phyloP scores from a whole-genome alignment of 176 grass and related monocot species.

The bread wheat (Triticum aestivum) region DNA sequence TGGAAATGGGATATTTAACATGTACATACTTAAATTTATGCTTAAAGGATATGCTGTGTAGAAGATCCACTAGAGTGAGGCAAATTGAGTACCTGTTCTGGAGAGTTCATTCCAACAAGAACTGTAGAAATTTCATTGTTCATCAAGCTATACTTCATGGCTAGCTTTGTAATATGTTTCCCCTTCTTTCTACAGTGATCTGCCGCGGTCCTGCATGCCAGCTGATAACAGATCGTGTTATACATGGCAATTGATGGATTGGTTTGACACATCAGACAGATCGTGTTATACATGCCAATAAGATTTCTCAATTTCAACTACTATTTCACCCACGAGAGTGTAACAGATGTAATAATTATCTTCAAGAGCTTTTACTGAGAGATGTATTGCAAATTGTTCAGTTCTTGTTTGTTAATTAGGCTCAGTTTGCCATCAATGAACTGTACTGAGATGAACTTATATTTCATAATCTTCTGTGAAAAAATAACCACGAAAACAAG shows the following conservation, averaged over 20 bases:
- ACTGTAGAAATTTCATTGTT: slow-evolving; percentile 76
- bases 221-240: slow-evolving; percentile 47
- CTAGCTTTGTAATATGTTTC: slow-evolving; percentile 69
- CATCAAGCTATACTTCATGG: slow-evolving; percentile 86
- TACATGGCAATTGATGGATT: neutral
- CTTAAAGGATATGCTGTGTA: neutral
- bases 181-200: slow-evolving; percentile 71
- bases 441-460: neutral
- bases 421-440: neutral
- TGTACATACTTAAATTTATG: neutral
- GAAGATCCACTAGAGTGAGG: neutral
- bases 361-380: neutral
- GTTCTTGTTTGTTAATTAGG: neutral
- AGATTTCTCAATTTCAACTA: neutral
- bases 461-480: neutral
- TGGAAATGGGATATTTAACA: neutral
- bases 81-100: slow-evolving; percentile 51
- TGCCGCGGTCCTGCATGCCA: slow-evolving; percentile 69
- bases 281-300: slow-evolving; percentile 10
- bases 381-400: neutral
- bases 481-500: neutral
- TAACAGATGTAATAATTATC: neutral
- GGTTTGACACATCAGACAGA: neutral
- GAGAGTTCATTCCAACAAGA: slow-evolving; percentile 95
- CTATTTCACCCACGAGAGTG: neutral